Evolutionary conservation across 2,329 filamentous ascomycete species (phyloP), one percentile per base, ranked within the genome.

Genomic region (Trichoderma simmonsii): DNA sequence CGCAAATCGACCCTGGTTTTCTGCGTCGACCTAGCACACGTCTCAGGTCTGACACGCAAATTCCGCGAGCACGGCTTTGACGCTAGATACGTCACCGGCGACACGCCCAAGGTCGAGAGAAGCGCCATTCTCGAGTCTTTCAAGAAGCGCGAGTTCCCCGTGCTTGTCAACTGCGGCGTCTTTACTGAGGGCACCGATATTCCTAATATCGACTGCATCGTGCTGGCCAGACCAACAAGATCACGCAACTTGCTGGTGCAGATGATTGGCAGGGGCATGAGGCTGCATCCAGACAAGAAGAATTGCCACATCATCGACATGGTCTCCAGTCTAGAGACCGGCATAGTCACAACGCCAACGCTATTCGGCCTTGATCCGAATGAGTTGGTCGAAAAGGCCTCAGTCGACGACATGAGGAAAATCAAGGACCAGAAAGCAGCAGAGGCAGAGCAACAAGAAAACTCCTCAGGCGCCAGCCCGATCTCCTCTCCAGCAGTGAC

Each of bases 181-280:
- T 98, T 97, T 78, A 98, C 95, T 0, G 96, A 99, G 83, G 96
- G 96, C 2, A 99, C 96, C 1, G 96, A 99, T 78, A 97, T 99
- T 36, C 96, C 97, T 6, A 98, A 97, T 79, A 93, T 99, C 75
- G 96, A 99, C 83, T 98, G 96, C 78, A 89, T 99, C 28, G 79
- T 99, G 9, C 86, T 99, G 9, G 94, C 92, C 4, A 86, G 96
- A 28, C 96, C 96, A 0, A 99, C 96, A 1, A 91, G 91, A 76
- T 98, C 96, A 18, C 90, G 93, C n/a, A 98, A 98, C 76, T 84
- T 99, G 3, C 88, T 99, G 1, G 90, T 98, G 1, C 96, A 99
- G 81, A 99, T 99, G 96, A 97, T 99, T 73, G 96, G 96, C 0
- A 89, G 96, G 77, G 96, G 96, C 5, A 93, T 99, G 89, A 90